A percentile compares a stretch with the other conserved stretches of the same genome.
phyloP scores from a whole-genome alignment of 1,284 basidiomycete species.

The Puccinia polysora region DNA sequence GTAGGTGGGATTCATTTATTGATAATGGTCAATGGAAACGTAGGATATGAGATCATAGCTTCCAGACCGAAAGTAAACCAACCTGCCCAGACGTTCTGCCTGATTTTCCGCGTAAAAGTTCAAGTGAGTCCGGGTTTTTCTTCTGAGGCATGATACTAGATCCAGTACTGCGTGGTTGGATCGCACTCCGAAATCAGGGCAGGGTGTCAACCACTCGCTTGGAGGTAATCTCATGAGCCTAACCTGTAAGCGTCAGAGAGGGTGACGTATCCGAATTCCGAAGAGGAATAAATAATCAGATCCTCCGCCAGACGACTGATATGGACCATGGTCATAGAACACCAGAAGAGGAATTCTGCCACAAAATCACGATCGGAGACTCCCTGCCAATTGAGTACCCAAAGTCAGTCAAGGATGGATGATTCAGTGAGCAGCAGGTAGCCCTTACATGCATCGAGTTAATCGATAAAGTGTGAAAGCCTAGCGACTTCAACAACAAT shows the following conservation, averaged over 20 bases:
- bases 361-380: slow-evolving; percentile 96
- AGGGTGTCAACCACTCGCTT: background rate
- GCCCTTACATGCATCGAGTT: slow-evolving; percentile 72
- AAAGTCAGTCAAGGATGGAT: background rate
- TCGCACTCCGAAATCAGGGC: background rate
- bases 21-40: background rate
- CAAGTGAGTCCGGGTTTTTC: slow-evolving; percentile 96
- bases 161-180: slow-evolving; percentile 65
- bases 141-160: slow-evolving; percentile 99
- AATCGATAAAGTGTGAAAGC: slow-evolving; percentile 75
- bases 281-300: slow-evolving; percentile 90
- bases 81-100: slow-evolving; percentile 84
- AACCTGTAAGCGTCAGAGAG: slow-evolving; percentile 94
- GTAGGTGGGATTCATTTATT: background rate
- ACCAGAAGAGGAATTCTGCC: slow-evolving; percentile 95
- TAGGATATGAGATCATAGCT: too few relatives aligned
- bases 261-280: slow-evolving; percentile 91
- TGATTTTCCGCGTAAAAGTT: slow-evolving; percentile 88
- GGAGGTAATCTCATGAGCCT: slow-evolving; percentile 42
- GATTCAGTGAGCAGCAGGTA: background rate
- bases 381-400: slow-evolving; percentile 56
- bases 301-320: slow-evolving; percentile 93
- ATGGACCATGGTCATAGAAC: slow-evolving; percentile 84
- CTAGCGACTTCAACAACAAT: slow-evolving; percentile 77
- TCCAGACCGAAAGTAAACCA: too few relatives aligned